These are phyloP conservation scores for Oemleria cerasiformis DNA, from an alignment of 306 rosid genomes.

Conservation along the genomic window DNA sequence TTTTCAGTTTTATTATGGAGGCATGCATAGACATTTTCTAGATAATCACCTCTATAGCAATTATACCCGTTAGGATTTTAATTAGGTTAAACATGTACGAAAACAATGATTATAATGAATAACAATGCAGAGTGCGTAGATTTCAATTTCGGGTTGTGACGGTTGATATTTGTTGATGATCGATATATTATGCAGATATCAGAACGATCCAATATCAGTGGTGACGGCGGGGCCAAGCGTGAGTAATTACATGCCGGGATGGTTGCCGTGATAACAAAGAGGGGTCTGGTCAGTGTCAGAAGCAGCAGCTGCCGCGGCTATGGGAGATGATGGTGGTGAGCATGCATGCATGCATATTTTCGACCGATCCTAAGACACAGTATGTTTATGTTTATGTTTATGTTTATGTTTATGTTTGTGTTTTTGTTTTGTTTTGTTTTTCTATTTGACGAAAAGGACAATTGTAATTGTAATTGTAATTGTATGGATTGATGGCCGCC, in stretches of 20 bases:
- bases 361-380: background rate
- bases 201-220: conserved; percentile 57
- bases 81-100: background rate
- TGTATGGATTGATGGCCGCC: conserved; percentile 11
- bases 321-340: too few species aligned
- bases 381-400: conserved; percentile 1
- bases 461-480: background rate
- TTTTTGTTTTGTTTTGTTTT: background rate
- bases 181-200: conserved; percentile 56
- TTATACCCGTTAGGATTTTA: background rate
- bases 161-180: background rate
- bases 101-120: too few species aligned
- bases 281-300: background rate
- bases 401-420: conserved; percentile 4
- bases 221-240: conserved; percentile 90
- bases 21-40: background rate
- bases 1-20: background rate
- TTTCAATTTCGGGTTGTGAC: too few species aligned
- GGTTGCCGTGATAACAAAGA: conserved; percentile 65
- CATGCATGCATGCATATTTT: conserved; percentile 2
- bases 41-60: background rate
- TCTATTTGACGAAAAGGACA: conserved; percentile 2
- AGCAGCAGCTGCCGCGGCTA: background rate
- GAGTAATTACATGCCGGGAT: conserved; percentile 80
- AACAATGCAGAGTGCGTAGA: too few species aligned